phyloP scores from a whole-genome alignment of 2,329 filamentous ascomycete genomes.

The Diplodia mutila region DNA sequence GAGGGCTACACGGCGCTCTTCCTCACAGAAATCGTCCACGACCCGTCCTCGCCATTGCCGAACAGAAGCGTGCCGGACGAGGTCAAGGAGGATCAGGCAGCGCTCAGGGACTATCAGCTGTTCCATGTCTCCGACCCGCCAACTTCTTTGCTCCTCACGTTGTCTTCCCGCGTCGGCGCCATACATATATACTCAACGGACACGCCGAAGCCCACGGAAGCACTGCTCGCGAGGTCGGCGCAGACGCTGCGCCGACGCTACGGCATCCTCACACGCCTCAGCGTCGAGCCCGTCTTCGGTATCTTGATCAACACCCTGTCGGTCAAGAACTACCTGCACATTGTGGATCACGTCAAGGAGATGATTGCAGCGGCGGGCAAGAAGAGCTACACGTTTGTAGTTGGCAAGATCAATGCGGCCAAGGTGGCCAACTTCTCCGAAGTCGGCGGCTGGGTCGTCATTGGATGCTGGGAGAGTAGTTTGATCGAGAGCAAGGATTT shows the following conservation, averaged over 20 bases:
- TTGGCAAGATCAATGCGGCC: constrained; percentile 92
- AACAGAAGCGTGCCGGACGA: constrained; percentile 72
- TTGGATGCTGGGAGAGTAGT: constrained; percentile 97
- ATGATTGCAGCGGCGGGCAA: constrained; percentile 81
- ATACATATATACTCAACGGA: constrained; percentile 75
- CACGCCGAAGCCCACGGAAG: constrained; percentile 29
- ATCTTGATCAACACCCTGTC: constrained; percentile 96
- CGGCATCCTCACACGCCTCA: constrained; percentile 78
- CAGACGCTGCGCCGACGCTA: constrained; percentile 79
- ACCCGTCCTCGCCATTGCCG: constrained; percentile 79
- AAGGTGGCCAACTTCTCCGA: constrained; percentile 97
- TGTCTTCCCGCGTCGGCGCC: constrained; percentile 78
- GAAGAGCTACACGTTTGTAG: constrained; percentile 94
- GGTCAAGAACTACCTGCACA: constrained; percentile 84
- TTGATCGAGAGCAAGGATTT: constrained; percentile 88
- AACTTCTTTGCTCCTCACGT: constrained; percentile 79
- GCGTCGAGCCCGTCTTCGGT: constrained; percentile 82
- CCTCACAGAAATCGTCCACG: constrained; percentile 72
- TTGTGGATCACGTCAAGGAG: constrained; percentile 72
- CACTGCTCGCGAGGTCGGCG: constrained; percentile 57
- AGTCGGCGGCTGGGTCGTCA: constrained; percentile 93
- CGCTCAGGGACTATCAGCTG: constrained; percentile 69
- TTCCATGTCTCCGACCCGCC: constrained; percentile 86
- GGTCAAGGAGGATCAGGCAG: constrained; percentile 49
- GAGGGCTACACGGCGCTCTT: constrained; percentile 72